Conservation (phyloP, 192 early-diverging fungal species). For the Coemansia sp. region DNA sequence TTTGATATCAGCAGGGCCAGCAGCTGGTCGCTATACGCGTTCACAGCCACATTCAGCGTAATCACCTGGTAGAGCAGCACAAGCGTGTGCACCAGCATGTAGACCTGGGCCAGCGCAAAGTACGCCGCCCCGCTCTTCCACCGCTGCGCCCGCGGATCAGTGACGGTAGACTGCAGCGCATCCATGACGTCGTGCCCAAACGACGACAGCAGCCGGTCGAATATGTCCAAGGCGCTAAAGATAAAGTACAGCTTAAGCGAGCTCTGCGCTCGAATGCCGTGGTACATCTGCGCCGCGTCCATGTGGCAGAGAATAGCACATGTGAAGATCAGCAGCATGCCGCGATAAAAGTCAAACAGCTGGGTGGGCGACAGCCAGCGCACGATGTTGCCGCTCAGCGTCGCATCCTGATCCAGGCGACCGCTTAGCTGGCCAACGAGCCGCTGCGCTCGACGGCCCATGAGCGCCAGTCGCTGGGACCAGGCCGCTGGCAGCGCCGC, state of each 20-base stretch:
- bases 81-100: constrained; percentile 88
- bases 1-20: constrained; percentile 92
- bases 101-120: constrained; percentile 75
- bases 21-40: constrained; percentile 92
- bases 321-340: constrained; percentile 70
- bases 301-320: constrained; percentile 75
- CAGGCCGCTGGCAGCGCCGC: constrained; percentile 20
- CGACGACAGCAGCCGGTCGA: constrained; percentile 88
- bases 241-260: constrained; percentile 97
- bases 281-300: constrained; percentile 89
- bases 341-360: constrained; percentile 89
- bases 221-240: constrained; percentile 92
- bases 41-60: constrained; percentile 94
- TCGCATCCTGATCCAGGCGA: background rate
- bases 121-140: constrained; percentile 46
- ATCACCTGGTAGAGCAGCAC: constrained; percentile 95
- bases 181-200: constrained; percentile 95
- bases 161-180: constrained; percentile 79
- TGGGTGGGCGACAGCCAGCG: constrained; percentile 73
- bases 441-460: constrained; percentile 7
- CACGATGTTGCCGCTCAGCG: constrained; percentile 14
- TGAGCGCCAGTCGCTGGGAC: constrained; percentile 12
- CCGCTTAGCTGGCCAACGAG: constrained; percentile 17
- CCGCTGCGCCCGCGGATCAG: constrained; percentile 39
- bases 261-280: constrained; percentile 92